Percentiles rank a stretch among this genome's conserved stretches.
Evolutionary conservation across 2,329 filamentous ascomycete genomes (phyloP).

Genomic region (Xylaria sp.): DNA sequence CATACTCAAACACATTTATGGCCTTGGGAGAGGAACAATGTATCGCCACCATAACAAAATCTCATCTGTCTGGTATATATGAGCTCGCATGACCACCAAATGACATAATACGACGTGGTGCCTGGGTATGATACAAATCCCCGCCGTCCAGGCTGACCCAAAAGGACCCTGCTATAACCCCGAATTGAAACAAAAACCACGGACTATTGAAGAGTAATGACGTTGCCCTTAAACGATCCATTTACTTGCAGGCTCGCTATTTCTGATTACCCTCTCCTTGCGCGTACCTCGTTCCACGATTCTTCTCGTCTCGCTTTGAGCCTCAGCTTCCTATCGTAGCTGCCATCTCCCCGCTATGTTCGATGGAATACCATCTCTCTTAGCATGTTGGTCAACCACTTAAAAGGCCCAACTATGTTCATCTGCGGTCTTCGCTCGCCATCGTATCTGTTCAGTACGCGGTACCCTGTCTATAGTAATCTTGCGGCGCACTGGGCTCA

Average conservation of each 20-base stretch:
- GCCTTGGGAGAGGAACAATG: not conserved
- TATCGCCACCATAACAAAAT: not conserved
- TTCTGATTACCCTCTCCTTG: not conserved
- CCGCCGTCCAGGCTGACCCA: not conserved
- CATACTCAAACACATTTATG: not conserved
- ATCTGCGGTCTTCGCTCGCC: conserved; percentile 6
- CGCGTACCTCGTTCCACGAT: not conserved
- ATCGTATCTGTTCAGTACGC: conserved; percentile 38
- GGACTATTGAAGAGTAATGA: not conserved
- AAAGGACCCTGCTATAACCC: conserved; percentile 9
- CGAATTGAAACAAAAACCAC: not conserved
- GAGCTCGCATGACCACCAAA: conserved; percentile 17
- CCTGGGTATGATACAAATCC: conserved; percentile 19
- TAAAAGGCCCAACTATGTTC: not conserved
- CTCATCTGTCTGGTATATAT: not conserved
- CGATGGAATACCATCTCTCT: not conserved
- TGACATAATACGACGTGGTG: not conserved
- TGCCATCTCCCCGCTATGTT: not conserved
- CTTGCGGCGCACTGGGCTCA: conserved; percentile 62
- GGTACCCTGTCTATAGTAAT: conserved; percentile 65
- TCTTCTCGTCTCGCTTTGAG: not conserved
- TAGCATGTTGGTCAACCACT: not conserved
- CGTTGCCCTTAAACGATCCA: not conserved
- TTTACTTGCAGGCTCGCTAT: not conserved
- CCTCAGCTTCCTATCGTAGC: not conserved